Evolutionary conservation across 2,329 filamentous ascomycete genomes (phyloP).

Genomic region (Aspergillus sp.): DNA sequence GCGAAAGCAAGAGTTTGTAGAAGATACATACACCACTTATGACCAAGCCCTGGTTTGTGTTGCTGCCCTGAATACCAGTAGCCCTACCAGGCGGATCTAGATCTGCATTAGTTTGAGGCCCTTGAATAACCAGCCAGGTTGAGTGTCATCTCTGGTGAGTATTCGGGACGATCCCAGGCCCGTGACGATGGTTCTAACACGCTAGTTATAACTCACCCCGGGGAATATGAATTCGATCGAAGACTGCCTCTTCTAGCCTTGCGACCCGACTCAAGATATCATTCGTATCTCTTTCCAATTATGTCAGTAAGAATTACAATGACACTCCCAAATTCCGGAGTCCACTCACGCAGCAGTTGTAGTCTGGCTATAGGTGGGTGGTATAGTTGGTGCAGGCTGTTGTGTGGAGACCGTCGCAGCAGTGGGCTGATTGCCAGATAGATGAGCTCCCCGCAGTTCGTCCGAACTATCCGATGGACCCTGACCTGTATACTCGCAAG

Average conservation of each 20-base stretch:
- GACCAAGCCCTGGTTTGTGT: neutral
- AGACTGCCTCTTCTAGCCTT: constrained; percentile 5
- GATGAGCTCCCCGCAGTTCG: neutral
- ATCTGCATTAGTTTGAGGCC: neutral
- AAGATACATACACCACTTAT: neutral
- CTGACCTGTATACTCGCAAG: constrained; percentile 22
- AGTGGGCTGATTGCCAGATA: neutral
- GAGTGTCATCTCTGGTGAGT: too few relatives aligned
- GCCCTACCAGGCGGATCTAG: neutral
- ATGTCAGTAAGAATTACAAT: neutral
- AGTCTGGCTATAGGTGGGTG: neutral
- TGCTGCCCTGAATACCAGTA: neutral
- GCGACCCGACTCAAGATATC: neutral
- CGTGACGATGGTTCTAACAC: neutral
- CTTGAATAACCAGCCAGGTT: neutral
- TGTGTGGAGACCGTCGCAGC: neutral
- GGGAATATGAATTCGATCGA: neutral
- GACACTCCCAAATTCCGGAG: neutral
- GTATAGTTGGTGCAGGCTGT: neutral
- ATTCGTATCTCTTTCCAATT: neutral
- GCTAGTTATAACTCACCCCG: neutral
- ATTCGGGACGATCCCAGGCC: neutral
- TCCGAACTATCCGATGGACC: neutral
- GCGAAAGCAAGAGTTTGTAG: neutral
- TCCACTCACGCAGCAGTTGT: neutral